Base-by-base conservation (phyloP, 148 eudicot species). In the Rhododendron vialii region DNA sequence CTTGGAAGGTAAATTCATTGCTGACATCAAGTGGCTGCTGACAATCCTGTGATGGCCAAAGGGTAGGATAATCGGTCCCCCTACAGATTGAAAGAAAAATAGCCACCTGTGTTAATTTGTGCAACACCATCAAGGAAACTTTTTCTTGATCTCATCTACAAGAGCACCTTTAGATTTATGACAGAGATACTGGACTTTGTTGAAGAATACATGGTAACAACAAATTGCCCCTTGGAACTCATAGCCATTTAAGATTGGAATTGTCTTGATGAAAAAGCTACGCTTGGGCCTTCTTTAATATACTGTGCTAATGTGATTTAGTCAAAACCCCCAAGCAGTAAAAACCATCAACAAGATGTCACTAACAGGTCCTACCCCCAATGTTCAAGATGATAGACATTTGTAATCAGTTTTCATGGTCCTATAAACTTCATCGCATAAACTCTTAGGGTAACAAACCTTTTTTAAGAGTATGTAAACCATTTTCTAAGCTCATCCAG, bases 1-100 rank as follows among this genome's bases (percentile, higher is more conserved):
- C 84, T 83, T 95, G 88, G 88, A 96, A 96, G 77, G 99, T 94
- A 83, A 95, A 96, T 28, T 96, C 98, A 81, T 90, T 95, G 91
- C 98, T 95, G 90, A 95, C 96, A 91, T 96, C 99, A 88, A 96
- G 98, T 75, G 99, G 99, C 91, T 96, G 92, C 81, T 67, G 91
- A 88, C 99, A 96, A 36, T 85, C 74, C 65, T 80, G 81, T 78
- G 99, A 94, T 30, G 99, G 99, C 98, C 99, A 95, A 22, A 96
- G 80, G 15, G 88, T 51, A 86, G 98, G 95, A 89, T 96, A 96
- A 65, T 96, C 99, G 55, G 28, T 26, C 63, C 98, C 99, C 98
- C 99, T 95, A 63, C 48, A 85, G 17, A 81, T 28, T 30, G 63
- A 35, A 63, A 59, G 65, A 30, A 43, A 67, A 69, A 41, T 13